Evolutionary conservation across 2,329 filamentous ascomycete species (phyloP), one percentile per base, ranked within the genome.

Genomic region (Pestalotiopsis sp.): DNA sequence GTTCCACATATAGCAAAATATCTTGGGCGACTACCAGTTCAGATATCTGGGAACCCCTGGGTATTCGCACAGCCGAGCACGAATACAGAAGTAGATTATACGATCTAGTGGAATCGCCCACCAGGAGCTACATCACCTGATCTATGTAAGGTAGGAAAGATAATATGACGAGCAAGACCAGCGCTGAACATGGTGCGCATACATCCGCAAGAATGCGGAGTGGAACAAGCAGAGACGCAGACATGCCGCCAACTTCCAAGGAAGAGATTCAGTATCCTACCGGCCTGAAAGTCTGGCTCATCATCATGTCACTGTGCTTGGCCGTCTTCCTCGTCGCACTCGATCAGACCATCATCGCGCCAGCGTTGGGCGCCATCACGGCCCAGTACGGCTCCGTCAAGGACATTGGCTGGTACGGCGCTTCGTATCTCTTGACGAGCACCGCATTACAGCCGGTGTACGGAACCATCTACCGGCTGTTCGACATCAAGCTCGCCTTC

Each of bases 371-470:
- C 1, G 74, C 75, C 13, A 80, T 81, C 64, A 77, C 77, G 2
- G 73, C 77, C 68, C 74, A 78, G 23, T 77, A 82, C 70, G 75
- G 80, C 25, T 77, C 81, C 25, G 74, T 83, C 1, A 73, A 77
- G 9, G 82, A 85, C 66, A 79, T 85, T 27, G 82, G 82, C 57
- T 85, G 83, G 83, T 85, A 85, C 61, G 81, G 81, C 3, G 78
- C 77, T 60, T 79, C 79, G 3, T 81, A 82, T 68, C 72, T 81
- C 68, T 72, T 81, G 69, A 78, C 79, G 62, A 73, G 73, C 67
- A 73, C 74, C 66, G 76, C 78, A 0, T 73, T 77, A n/a, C 79
- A 80, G 75, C 63, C 81, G 69, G 59, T 75, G 14, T 72, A 70
- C 67, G 80, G 80, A 7, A 78, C 77, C 25, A 45, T 81, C 59